These are phyloP conservation scores for Botryotinia convoluta DNA, from an alignment of 2,329 filamentous ascomycete species.

Conservation along the genomic window DNA sequence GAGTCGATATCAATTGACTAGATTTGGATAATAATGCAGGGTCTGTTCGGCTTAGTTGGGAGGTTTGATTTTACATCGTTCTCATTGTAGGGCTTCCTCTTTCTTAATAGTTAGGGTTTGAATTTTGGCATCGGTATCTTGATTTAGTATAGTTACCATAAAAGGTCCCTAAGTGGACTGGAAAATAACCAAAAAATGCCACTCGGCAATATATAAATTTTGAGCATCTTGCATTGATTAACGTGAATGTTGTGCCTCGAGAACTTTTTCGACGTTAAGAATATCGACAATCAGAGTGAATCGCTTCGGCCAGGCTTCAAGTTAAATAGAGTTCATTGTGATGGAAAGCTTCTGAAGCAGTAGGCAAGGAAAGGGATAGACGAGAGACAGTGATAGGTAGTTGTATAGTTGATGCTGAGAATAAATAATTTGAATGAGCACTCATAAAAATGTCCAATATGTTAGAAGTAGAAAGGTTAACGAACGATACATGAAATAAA, in stretches of 20 bases:
- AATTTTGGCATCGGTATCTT: conserved; percentile 18
- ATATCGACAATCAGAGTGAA: neutral
- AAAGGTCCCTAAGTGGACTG: conserved; percentile 16
- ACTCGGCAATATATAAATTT: conserved; percentile 19
- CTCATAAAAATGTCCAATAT: too few relatives aligned
- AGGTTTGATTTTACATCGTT: conserved; percentile 15
- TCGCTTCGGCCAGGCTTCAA: neutral
- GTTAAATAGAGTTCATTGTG: neutral
- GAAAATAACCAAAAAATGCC: conserved; percentile 32
- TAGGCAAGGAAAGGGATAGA: neutral
- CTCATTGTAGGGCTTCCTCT: neutral
- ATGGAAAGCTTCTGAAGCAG: neutral
- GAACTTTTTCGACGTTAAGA: neutral
- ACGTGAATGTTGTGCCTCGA: neutral
- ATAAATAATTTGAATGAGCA: neutral
- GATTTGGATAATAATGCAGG: conserved; percentile 15
- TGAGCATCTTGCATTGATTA: neutral
- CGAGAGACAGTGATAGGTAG: neutral
- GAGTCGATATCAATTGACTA: conserved; percentile 50
- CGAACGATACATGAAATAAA: too few relatives aligned
- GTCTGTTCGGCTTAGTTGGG: conserved; percentile 15
- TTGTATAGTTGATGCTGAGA: neutral
- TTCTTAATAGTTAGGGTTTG: conserved; percentile 8
- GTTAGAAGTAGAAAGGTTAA: neutral
- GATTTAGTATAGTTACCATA: conserved; percentile 22